Conservation (phyloP, 73 alveolate species). For the Tetrahymena elliotti region DNA sequence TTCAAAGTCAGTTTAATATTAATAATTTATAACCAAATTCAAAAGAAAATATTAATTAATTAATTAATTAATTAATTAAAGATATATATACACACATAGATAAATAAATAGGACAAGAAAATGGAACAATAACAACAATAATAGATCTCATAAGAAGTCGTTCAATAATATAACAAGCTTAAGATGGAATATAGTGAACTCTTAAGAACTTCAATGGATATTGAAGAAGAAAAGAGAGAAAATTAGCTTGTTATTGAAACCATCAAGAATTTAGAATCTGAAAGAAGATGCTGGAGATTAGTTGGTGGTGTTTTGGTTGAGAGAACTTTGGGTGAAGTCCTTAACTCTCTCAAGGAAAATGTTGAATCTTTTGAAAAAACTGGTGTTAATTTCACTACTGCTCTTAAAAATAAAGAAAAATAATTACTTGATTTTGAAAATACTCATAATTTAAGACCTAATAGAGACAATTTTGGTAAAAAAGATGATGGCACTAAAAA, state of each 20-base stretch:
- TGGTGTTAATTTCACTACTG: slow-evolving; percentile 18
- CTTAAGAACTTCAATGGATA: slow-evolving; percentile 28
- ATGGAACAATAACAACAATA: neutral
- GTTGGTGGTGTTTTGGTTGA: slow-evolving; percentile 79
- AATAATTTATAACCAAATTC: neutral
- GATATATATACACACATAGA: no score
- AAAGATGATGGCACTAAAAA: neutral
- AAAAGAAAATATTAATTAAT: neutral
- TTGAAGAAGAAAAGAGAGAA: slow-evolving; percentile 51
- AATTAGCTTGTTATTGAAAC: slow-evolving; percentile 66
- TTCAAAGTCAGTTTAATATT: neutral
- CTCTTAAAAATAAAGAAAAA: slow-evolving; percentile 27
- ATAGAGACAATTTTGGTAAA: neutral
- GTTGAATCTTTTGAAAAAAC: slow-evolving; percentile 43
- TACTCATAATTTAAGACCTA: slow-evolving; percentile 33
- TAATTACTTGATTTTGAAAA: slow-evolving; percentile 21
- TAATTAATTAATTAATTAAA: no score
- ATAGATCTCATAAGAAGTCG: slow-evolving; percentile 1
- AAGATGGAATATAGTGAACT: slow-evolving; percentile 31
- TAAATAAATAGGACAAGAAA: neutral
- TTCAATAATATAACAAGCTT: slow-evolving; percentile 19
- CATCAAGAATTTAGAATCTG: slow-evolving; percentile 52
- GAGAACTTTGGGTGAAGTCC: slow-evolving; percentile 54
- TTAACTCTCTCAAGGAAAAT: slow-evolving; percentile 53
- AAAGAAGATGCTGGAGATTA: slow-evolving; percentile 77